Percentiles rank a stretch among this genome's conserved stretches.
These are phyloP conservation scores for Fusarium agapanthi DNA, from an alignment of 2,329 filamentous ascomycete genomes.

Conservation along the genomic window DNA sequence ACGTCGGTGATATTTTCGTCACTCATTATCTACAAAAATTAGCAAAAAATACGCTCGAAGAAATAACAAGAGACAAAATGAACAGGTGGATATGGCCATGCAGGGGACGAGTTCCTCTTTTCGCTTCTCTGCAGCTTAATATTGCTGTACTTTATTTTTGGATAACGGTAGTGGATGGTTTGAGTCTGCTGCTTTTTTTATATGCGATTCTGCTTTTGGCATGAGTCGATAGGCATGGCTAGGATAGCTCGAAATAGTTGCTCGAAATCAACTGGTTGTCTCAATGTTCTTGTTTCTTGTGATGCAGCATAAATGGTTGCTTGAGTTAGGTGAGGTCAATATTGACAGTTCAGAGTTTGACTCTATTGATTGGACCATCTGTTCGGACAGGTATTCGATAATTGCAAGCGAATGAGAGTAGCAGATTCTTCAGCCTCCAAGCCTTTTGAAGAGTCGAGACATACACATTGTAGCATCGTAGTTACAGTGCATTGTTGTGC, in stretches of 20 bases:
- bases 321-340: neutral
- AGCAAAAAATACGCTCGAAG: slow-evolving; percentile 16
- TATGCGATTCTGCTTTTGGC: slow-evolving; percentile 21
- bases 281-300: neutral
- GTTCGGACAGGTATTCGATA: neutral
- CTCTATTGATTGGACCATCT: neutral
- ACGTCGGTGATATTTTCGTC: slow-evolving; percentile 2
- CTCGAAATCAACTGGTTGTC: slow-evolving; percentile 33
- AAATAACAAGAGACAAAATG: slow-evolving; percentile 6
- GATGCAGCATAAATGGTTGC: neutral
- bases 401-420: neutral
- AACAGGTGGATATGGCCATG: slow-evolving; percentile 18
- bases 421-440: neutral
- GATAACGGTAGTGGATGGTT: slow-evolving; percentile 33
- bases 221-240: slow-evolving; percentile 28
- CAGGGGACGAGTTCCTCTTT: neutral
- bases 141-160: slow-evolving; percentile 23
- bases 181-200: slow-evolving; percentile 33
- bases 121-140: slow-evolving; percentile 24
- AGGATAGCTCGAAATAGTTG: slow-evolving; percentile 24
- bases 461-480: too few relatives aligned
- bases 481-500: neutral
- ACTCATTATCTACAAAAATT: slow-evolving; percentile 12
- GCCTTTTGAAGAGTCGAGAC: neutral
- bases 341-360: neutral